phyloP scores from a whole-genome alignment of 2,329 filamentous ascomycete genomes.

The Delphinella strobiligena region DNA sequence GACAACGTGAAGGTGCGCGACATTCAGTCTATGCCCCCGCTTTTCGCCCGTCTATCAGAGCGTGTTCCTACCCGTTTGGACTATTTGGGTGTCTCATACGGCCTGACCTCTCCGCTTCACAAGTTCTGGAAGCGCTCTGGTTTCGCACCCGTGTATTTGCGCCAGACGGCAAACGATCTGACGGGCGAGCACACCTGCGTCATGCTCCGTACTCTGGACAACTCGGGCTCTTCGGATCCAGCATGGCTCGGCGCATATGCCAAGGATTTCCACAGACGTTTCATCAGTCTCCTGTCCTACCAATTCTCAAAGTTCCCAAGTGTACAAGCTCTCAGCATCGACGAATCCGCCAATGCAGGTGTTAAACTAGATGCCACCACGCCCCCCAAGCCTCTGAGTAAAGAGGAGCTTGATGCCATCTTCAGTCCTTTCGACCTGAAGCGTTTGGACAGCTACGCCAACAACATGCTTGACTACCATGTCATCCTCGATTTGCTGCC shows the following conservation, averaged over 20 bases:
- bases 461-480: slow-evolving; percentile 95
- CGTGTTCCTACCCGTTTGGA: slow-evolving; percentile 69
- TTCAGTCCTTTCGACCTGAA: slow-evolving; percentile 92
- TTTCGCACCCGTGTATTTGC: slow-evolving; percentile 83
- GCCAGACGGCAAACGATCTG: slow-evolving; percentile 90
- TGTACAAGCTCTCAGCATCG: slow-evolving; percentile 69
- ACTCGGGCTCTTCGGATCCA: slow-evolving; percentile 50
- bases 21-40: slow-evolving; percentile 79
- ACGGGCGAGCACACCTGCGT: slow-evolving; percentile 97
- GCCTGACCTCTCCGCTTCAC: slow-evolving; percentile 73
- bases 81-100: slow-evolving; percentile 92
- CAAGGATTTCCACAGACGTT: slow-evolving; percentile 88
- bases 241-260: slow-evolving; percentile 86
- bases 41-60: slow-evolving; percentile 82
- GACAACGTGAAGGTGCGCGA: slow-evolving; percentile 87
- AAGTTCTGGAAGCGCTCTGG: slow-evolving; percentile 90
- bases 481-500: slow-evolving; percentile 91
- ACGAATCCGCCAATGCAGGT: slow-evolving; percentile 69
- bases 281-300: slow-evolving; percentile 79
- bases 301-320: slow-evolving; percentile 78
- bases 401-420: slow-evolving; percentile 61
- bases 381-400: slow-evolving; percentile 49
- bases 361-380: slow-evolving; percentile 45
- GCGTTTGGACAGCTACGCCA: slow-evolving; percentile 86
- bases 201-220: slow-evolving; percentile 71